Base-by-base conservation (phyloP, 2,329 filamentous ascomycete species). In the Calonectria leucothoes region DNA sequence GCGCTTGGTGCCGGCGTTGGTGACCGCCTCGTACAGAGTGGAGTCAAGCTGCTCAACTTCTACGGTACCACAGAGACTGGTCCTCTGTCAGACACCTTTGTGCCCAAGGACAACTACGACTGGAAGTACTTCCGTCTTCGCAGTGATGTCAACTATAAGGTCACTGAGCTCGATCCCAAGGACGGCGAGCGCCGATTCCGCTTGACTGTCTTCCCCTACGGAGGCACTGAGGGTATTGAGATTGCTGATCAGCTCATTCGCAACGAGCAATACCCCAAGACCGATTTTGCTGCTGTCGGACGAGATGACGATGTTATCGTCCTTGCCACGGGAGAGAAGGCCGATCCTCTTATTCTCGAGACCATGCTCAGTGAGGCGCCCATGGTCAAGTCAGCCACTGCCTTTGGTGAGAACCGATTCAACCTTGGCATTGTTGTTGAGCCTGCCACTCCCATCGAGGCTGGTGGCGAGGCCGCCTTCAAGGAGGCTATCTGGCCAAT, bases 1-100 rank as follows among this genome's bases (percentile, higher is more conserved):
- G 79, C 80, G 1, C 73, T 84, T 1, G 81, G 81, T 7, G 55
- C 76, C 1, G 75, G 72, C 2, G 77, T 80, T 14, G 82, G 80
- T 20, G 74, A 74, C 4, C 64, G 23, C 7, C 73, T 85, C 8
- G 74, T 71, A 6, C 57, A 75, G 4, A 73, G 73, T 10, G 73
- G 76, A 1, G 76, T 84, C 23, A 81, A 77, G 48, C 67, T 85
- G 1, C 74, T 85, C 31, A 84, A 84, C 71, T 81, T 83, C 68
- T 85, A 82, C 63, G 84, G 84, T 3, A 79, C 80, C 4, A 85
- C 83, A 1, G 84, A 85, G 69, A 79, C 81, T 2, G 83, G 84
- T 1, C 78, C 82, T 1, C 68, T 85, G 8, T 80, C 83, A 2
- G 80, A 80, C 2, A 82, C 82, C 3, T 84, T 84, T 66, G 65